Conservation (phyloP, 106 monocot species). For the Alisma plantagoaquatica region DNA sequence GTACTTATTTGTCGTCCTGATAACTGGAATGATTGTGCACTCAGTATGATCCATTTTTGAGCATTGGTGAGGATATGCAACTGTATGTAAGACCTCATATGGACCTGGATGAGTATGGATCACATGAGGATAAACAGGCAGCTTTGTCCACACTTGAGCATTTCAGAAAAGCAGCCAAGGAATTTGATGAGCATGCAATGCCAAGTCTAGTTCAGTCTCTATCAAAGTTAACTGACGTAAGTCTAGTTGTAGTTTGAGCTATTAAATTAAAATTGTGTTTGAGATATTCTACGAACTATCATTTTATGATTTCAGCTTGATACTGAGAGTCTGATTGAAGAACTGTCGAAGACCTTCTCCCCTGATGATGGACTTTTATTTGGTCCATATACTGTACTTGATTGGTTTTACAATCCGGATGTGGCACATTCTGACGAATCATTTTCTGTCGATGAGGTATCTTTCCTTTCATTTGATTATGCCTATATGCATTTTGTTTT, state of each 20-base stretch:
- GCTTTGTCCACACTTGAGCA: conserved; percentile 27
- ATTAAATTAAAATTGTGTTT: not conserved
- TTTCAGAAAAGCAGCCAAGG: conserved; percentile 28
- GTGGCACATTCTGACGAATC: conserved; percentile 57
- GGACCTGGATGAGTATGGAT: conserved; percentile 56
- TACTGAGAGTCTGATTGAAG: conserved; percentile 30
- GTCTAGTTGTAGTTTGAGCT: conserved; percentile 3
- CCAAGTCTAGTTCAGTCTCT: conserved; percentile 39
- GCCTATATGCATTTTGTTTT: not conserved
- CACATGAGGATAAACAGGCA: conserved; percentile 38
- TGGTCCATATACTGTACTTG: conserved; percentile 35
- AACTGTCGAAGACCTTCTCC: conserved; percentile 46
- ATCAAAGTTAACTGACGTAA: conserved; percentile 41
- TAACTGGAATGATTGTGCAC: not conserved
- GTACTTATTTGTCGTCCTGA: not conserved
- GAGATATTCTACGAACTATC: not conserved
- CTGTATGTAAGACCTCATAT: conserved; percentile 40
- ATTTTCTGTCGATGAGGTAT: conserved; percentile 77
- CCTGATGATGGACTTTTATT: conserved; percentile 67
- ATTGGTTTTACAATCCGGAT: conserved; percentile 39
- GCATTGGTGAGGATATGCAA: conserved; percentile 58
- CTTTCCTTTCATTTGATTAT: not conserved
- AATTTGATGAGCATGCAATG: conserved; percentile 25
- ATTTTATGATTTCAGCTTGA: conserved; percentile 35
- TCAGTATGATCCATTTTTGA: conserved; percentile 44